phyloP scores from a whole-genome alignment of 768 basidiomycete species.

The Mycena polygramma region DNA sequence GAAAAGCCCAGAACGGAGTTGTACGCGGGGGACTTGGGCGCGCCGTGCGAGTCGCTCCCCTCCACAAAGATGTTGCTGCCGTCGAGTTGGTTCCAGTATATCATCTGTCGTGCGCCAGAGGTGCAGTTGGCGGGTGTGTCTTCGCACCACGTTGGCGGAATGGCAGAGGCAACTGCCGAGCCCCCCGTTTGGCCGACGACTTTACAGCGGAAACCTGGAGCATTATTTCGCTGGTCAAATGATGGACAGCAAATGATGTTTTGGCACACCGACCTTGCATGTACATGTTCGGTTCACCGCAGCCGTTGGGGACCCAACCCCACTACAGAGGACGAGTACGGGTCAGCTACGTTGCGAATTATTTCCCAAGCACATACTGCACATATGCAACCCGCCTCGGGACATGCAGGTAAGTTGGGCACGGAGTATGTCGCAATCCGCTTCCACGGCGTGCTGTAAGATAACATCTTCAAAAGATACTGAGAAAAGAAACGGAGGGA shows the following conservation, averaged over 20 bases:
- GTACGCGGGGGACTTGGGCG: slow-evolving; percentile 52
- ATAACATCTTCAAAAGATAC: background rate
- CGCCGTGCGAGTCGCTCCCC: slow-evolving; percentile 58
- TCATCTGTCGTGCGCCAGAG: slow-evolving; percentile 58
- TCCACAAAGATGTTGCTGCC: slow-evolving; percentile 57
- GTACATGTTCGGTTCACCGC: slow-evolving; percentile 62
- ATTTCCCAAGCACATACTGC: slow-evolving; percentile 46
- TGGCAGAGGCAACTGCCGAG: slow-evolving; percentile 44
- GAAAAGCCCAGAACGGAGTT: slow-evolving; percentile 51
- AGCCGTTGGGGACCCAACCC: slow-evolving; percentile 57
- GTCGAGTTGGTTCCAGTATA: slow-evolving; percentile 58
- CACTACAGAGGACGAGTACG: slow-evolving; percentile 43
- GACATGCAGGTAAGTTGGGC: slow-evolving; percentile 59
- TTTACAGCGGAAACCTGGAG: slow-evolving; percentile 50
- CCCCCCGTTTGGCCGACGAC: slow-evolving; percentile 51
- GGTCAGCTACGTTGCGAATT: background rate
- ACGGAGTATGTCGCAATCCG: slow-evolving; percentile 57
- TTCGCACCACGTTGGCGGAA: slow-evolving; percentile 59
- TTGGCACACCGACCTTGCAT: slow-evolving; percentile 45
- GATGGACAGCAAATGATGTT: no score
- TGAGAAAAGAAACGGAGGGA: background rate
- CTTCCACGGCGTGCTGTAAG: slow-evolving; percentile 57
- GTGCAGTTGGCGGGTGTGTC: slow-evolving; percentile 50
- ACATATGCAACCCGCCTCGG: slow-evolving; percentile 57
- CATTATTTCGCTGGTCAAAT: background rate